These are phyloP conservation scores for Cytauxzoon felis DNA, from an alignment of 169 alveolate species.

Conservation along the genomic window DNA sequence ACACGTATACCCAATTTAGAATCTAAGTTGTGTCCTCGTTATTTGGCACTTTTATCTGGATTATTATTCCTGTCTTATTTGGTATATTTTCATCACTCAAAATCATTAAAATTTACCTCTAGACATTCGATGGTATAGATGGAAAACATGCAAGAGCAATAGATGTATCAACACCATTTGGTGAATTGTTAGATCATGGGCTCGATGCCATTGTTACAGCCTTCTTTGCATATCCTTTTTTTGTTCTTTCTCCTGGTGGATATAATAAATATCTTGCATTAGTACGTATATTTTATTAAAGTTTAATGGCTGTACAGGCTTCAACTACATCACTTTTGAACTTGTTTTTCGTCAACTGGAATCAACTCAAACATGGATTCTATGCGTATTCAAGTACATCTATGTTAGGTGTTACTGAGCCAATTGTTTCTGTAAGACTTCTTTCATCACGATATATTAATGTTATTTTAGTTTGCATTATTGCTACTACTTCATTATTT, in stretches of 20 bases:
- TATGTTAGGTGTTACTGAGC: constrained; percentile 54
- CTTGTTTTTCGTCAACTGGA: constrained; percentile 35
- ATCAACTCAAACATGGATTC: constrained; percentile 32
- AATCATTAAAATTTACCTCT: not conserved
- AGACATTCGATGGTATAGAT: constrained; percentile 64
- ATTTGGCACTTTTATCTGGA: constrained; percentile 23
- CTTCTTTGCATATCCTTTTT: constrained; percentile 40
- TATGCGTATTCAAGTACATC: constrained; percentile 29
- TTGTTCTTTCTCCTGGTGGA: constrained; percentile 41
- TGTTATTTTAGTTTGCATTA: not conserved
- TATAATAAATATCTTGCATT: constrained; percentile 4
- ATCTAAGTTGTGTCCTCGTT: constrained; percentile 9
- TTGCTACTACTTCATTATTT: not conserved
- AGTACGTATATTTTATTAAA: not conserved
- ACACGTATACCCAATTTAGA: constrained; percentile 21
- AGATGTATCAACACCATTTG: constrained; percentile 55
- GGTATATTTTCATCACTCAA: constrained; percentile 4
- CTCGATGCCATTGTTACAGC: constrained; percentile 47
- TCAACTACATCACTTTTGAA: constrained; percentile 8
- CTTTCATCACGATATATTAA: not conserved
- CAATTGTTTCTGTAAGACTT: constrained; percentile 10
- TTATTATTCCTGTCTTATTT: constrained; percentile 16
- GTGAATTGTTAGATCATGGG: constrained; percentile 63
- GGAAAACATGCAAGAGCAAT: constrained; percentile 57
- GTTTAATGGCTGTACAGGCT: not conserved